phyloP scores from a whole-genome alignment of 2,329 filamentous ascomycete genomes.

The Cladosporium austrohemisphaericum region DNA sequence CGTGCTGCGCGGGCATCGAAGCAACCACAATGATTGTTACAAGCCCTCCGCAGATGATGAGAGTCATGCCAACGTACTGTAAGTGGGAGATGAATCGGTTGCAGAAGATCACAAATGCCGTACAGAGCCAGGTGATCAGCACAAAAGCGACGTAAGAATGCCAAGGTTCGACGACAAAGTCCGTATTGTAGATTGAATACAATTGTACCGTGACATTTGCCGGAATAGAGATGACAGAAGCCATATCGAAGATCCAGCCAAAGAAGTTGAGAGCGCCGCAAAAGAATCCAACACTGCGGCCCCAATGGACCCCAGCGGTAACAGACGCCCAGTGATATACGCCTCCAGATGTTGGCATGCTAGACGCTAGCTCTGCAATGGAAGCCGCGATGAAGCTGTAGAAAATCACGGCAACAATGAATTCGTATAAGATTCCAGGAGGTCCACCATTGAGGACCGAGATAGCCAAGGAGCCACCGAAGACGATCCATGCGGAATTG shows the following conservation, averaged over 20 bases:
- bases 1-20: slow-evolving; percentile 53
- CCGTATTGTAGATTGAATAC: slow-evolving; percentile 57
- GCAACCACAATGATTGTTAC: slow-evolving; percentile 38
- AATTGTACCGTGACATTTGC: slow-evolving; percentile 59
- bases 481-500: slow-evolving; percentile 56
- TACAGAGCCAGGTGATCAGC: slow-evolving; percentile 53
- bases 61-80: slow-evolving; percentile 54
- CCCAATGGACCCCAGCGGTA: slow-evolving; percentile 32
- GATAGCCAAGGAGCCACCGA: slow-evolving; percentile 59
- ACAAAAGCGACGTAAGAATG: slow-evolving; percentile 59
- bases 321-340: slow-evolving; percentile 37
- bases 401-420: slow-evolving; percentile 33
- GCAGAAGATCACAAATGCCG: slow-evolving; percentile 52
- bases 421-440: slow-evolving; percentile 36
- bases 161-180: slow-evolving; percentile 52
- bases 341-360: slow-evolving; percentile 32
- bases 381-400: slow-evolving; percentile 36
- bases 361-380: slow-evolving; percentile 32
- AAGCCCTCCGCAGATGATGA: slow-evolving; percentile 39
- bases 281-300: slow-evolving; percentile 36
- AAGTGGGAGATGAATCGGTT: slow-evolving; percentile 52
- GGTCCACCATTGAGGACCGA: slow-evolving; percentile 43
- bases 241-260: slow-evolving; percentile 56
- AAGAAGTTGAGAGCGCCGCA: slow-evolving; percentile 48
- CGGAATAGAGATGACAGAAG: slow-evolving; percentile 56